phyloP scores from a whole-genome alignment of 352 stramenopile species.

The Phytophthora sansomeana region DNA sequence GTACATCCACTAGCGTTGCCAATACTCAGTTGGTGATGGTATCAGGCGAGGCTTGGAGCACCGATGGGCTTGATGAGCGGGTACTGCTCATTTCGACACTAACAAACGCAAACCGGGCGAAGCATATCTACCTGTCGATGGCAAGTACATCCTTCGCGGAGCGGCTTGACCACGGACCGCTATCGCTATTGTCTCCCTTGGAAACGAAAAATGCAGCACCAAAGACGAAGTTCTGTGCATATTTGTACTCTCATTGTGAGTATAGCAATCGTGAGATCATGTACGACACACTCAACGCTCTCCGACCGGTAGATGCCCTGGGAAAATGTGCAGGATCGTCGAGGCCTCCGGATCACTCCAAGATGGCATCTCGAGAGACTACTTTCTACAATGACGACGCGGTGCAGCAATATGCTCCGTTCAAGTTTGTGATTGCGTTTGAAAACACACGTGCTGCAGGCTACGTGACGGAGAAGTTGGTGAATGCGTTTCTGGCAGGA shows the following conservation, averaged over 20 bases:
- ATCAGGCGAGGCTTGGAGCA: slow-evolving; percentile 38
- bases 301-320: slow-evolving; percentile 50
- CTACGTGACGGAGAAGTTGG: slow-evolving; percentile 70
- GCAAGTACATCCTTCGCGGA: slow-evolving; percentile 50
- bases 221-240: slow-evolving; percentile 46
- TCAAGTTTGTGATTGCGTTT: slow-evolving; percentile 70
- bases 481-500: slow-evolving; percentile 61
- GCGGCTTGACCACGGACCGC: slow-evolving; percentile 30
- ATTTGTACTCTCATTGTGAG: slow-evolving; percentile 51
- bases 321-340: slow-evolving; percentile 37
- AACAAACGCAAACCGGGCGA: slow-evolving; percentile 9
- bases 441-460: slow-evolving; percentile 47
- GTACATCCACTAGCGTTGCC: background rate
- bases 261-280: slow-evolving; percentile 48
- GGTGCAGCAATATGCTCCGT: slow-evolving; percentile 35
- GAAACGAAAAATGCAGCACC: background rate
- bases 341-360: slow-evolving; percentile 1
- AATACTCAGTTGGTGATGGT: slow-evolving; percentile 31
- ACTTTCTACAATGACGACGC: slow-evolving; percentile 42
- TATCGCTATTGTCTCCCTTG: slow-evolving; percentile 28
- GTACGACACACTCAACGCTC: slow-evolving; percentile 45
- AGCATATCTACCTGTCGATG: slow-evolving; percentile 35
- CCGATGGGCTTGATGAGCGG: slow-evolving; percentile 27
- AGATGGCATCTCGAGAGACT: background rate
- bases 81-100: slow-evolving; percentile 37